Conservation (phyloP, 768 basidiomycete species). For the Lentinula raphanica region DNA sequence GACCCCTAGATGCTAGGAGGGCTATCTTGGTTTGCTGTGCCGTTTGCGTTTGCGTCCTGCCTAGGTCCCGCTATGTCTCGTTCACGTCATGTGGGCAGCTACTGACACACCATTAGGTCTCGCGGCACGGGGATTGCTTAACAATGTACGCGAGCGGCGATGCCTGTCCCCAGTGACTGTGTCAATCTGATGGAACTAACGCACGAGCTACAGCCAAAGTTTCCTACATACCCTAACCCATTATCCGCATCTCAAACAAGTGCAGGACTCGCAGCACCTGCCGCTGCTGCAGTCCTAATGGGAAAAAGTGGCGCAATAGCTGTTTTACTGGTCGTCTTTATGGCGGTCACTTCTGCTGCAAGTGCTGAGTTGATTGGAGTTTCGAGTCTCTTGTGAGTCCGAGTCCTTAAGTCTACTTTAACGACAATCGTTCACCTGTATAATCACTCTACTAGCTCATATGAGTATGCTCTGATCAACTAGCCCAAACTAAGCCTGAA, state of each 20-base stretch:
- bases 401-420: too few species aligned
- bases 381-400: conserved; percentile 35
- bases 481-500: neutral
- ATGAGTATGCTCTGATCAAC: conserved; percentile 32
- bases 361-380: conserved; percentile 43
- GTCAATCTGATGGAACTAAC: too few species aligned
- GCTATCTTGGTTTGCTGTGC: conserved; percentile 53
- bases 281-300: conserved; percentile 41
- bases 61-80: conserved; percentile 24
- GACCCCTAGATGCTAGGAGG: conserved; percentile 47
- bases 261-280: conserved; percentile 41
- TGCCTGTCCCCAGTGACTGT: too few species aligned
- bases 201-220: conserved; percentile 30
- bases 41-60: conserved; percentile 45
- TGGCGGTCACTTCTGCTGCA: conserved; percentile 44
- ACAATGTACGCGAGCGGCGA: conserved; percentile 24
- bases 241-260: conserved; percentile 31
- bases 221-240: conserved; percentile 48
- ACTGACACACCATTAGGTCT: conserved; percentile 11
- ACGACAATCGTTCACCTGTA: too few species aligned
- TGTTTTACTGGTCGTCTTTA: conserved; percentile 32
- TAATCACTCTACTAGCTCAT: conserved; percentile 26
- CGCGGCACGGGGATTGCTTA: conserved; percentile 31
- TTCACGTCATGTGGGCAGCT: neutral
- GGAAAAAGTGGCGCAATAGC: conserved; percentile 40